phyloP scores from a whole-genome alignment of 352 stramenopile genomes.

The Phytophthora palmivora region DNA sequence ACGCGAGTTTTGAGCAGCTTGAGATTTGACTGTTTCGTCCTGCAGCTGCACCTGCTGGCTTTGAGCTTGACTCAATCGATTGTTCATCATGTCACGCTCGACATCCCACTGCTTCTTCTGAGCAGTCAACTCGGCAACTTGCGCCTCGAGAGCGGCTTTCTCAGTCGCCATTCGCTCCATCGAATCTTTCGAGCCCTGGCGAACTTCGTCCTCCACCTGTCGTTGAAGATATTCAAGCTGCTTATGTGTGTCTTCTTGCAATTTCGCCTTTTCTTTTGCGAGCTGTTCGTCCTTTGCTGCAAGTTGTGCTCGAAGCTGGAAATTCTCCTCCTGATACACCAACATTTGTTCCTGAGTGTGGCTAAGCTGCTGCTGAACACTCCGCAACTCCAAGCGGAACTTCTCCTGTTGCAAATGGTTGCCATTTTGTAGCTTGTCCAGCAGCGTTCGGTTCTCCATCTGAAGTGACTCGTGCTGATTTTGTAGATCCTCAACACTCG shows the following conservation, averaged over 20 bases:
- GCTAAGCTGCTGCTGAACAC: constrained; percentile 66
- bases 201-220: constrained; percentile 64
- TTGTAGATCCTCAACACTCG: constrained; percentile 63
- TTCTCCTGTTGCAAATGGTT: constrained; percentile 79
- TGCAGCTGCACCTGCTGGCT: constrained; percentile 61
- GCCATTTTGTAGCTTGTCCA: constrained; percentile 74
- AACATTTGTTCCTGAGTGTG: constrained; percentile 77
- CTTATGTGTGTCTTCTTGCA: constrained; percentile 67
- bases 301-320: constrained; percentile 58
- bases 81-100: constrained; percentile 58
- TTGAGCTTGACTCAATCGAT: constrained; percentile 56
- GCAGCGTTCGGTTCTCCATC: constrained; percentile 67
- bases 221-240: constrained; percentile 65
- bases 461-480: constrained; percentile 69
- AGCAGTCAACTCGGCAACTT: constrained; percentile 48
- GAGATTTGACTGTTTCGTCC: constrained; percentile 60
- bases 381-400: constrained; percentile 67
- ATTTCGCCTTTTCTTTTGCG: constrained; percentile 55
- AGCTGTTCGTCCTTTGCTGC: constrained; percentile 67
- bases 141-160: constrained; percentile 50
- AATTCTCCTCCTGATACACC: constrained; percentile 76
- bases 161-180: constrained; percentile 52
- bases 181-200: constrained; percentile 61
- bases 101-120: constrained; percentile 62
- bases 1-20: constrained; percentile 53